A percentile compares a stretch with the other conserved stretches of the same genome.
Conservation (phyloP, 352 stramenopile species). For the Phytophthora hibernalis region DNA sequence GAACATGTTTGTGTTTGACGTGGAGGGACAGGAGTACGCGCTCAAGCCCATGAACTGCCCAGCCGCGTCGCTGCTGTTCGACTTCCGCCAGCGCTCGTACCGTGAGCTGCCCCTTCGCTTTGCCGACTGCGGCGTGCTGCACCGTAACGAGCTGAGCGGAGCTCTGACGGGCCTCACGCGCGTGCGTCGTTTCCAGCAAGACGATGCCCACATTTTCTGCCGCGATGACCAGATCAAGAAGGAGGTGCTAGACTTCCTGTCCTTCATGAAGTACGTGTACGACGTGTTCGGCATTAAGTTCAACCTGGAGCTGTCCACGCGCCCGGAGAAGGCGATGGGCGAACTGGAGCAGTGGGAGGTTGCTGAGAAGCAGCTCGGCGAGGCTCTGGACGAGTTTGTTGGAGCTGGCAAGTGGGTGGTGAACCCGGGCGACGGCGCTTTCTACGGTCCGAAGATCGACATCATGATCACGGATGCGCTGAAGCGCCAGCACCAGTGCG, state of each 20-base stretch:
- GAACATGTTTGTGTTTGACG: constrained; percentile 99
- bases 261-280: constrained; percentile 99
- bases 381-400: constrained; percentile 95
- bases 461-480: constrained; percentile 98
- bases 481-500: constrained; percentile 97
- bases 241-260: constrained; percentile 91
- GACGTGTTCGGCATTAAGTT: constrained; percentile 98
- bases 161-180: constrained; percentile 97
- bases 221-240: constrained; percentile 94
- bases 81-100: constrained; percentile 93
- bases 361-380: constrained; percentile 74
- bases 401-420: constrained; percentile 96
- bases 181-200: constrained; percentile 97
- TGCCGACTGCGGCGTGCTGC: constrained; percentile 98
- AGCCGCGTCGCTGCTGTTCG: constrained; percentile 99
- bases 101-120: constrained; percentile 97
- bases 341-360: constrained; percentile 94
- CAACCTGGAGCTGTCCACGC: constrained; percentile 97
- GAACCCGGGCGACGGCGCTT: constrained; percentile 98
- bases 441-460: constrained; percentile 99
- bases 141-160: constrained; percentile 97
- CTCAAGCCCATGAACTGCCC: constrained; percentile 99
- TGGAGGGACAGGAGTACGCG: constrained; percentile 94
- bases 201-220: constrained; percentile 99
- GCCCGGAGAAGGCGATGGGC: constrained; percentile 97